A percentile compares a stretch with the other conserved stretches of the same genome.
Conservation (phyloP, 768 basidiomycete species). For the Pisolithus sp. region DNA sequence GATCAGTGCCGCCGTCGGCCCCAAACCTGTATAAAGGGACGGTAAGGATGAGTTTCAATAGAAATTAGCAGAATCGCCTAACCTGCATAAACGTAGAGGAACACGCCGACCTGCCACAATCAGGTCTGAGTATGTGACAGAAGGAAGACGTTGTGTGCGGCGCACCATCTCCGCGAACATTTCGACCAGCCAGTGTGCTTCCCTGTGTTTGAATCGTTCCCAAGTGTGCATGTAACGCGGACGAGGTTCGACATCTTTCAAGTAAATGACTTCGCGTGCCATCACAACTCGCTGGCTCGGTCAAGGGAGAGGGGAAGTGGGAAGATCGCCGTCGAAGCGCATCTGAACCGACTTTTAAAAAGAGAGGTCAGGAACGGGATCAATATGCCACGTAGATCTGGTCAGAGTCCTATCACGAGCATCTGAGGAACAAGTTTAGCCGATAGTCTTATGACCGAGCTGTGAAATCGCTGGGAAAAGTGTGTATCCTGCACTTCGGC, state of each 20-base stretch:
- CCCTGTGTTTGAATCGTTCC: slow-evolving; percentile 43
- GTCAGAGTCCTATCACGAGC: no score
- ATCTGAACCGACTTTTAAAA: no score
- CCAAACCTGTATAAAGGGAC: slow-evolving; percentile 35
- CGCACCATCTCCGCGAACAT: slow-evolving; percentile 54
- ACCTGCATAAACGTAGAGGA: slow-evolving; percentile 55
- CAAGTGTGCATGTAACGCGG: slow-evolving; percentile 37
- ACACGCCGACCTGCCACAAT: slow-evolving; percentile 47
- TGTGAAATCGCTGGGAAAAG: no score
- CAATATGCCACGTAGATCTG: no score
- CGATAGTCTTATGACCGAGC: no score
- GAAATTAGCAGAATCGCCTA: slow-evolving; percentile 5
- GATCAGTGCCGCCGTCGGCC: slow-evolving; percentile 45
- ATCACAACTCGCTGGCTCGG: slow-evolving; percentile 7
- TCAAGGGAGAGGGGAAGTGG: not conserved
- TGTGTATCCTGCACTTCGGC: no score
- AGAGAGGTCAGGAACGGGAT: no score
- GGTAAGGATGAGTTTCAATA: not conserved
- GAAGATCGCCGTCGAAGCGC: not conserved
- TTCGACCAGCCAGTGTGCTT: slow-evolving; percentile 50
- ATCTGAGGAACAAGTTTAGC: no score
- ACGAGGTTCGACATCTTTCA: slow-evolving; percentile 37
- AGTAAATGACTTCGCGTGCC: slow-evolving; percentile 27
- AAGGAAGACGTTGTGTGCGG: slow-evolving; percentile 4
- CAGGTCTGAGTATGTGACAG: not conserved